Base-by-base conservation (phyloP, 768 basidiomycete species). In the Boletus eberwhitei region DNA sequence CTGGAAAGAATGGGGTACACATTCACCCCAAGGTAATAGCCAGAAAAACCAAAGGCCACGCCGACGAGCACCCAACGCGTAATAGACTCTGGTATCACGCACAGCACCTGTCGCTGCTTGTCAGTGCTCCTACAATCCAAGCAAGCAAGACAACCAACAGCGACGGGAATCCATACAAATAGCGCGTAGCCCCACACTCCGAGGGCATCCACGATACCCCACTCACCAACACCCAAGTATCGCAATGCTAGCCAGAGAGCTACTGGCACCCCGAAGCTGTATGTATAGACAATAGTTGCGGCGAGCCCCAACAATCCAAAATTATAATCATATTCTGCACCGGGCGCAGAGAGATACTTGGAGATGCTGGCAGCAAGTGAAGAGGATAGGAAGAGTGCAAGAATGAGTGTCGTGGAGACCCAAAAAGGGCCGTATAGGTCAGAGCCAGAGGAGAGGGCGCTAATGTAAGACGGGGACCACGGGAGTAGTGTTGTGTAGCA, bases 401-500 rank as follows among this genome's bases (percentile, higher is more conserved):
- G 92, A 41, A 97, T 88, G 58, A 99, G 84, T 1, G 96, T 98
- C 2, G 94, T 96, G 36, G 97, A 81, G 1, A 95, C 93, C 96
- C 96, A 99, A 76, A 99, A 98, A 2, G 96, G 94, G 0, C 95
- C 95, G 67, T 90, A 88, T 38, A 91, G 81, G 67, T 91, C 89
- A 38, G 60, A 60, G 9, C 68, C 66, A 16, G 78, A 68, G 39
- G 85, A 78, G 40, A 87, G 87, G 50, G 77, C 80, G 5, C 84
- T 75, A 48, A 84, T 77, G 65, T 84, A 91, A 40, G 81, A 79
- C 4, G 82, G 73, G 31, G 85, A 80, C 29, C 79, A 79, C n/a
- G 89, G 89, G n/a, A 88, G 80, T 50, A 93, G 74, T 0, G 90
- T 91, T 16, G 79, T 80, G 68, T 88, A 87, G 64, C 90, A 93